phyloP scores from a whole-genome alignment of 306 rosid genomes.

The Prinsepia uniflora region DNA sequence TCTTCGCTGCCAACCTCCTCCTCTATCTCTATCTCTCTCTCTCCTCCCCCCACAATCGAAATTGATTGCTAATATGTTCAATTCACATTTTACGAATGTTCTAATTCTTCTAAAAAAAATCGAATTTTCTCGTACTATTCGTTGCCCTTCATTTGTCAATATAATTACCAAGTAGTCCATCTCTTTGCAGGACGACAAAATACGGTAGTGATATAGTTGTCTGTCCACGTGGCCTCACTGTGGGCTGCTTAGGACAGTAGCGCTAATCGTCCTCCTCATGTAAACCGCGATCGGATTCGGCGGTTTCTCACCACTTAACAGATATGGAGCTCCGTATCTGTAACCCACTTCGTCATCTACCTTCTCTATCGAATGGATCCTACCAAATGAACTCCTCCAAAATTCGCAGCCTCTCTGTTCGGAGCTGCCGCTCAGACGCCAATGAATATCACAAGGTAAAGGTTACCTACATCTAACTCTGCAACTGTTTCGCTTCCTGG shows the following conservation, averaged over 20 bases:
- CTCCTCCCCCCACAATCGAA: too few relatives aligned
- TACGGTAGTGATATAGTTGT: too few relatives aligned
- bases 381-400: constrained; percentile 8
- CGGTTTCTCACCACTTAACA: background rate
- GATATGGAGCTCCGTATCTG: constrained; percentile 55
- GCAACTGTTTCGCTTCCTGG: constrained; percentile 5
- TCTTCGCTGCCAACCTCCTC: too few relatives aligned
- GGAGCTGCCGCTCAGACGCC: constrained; percentile 31
- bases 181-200: background rate
- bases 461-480: background rate
- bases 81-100: too few relatives aligned
- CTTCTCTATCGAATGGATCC: constrained; percentile 29
- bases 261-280: background rate
- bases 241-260: background rate
- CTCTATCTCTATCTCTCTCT: too few relatives aligned
- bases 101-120: too few relatives aligned
- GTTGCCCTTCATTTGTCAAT: background rate
- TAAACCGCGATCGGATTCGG: background rate
- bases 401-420: constrained; percentile 34
- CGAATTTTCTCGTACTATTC: background rate
- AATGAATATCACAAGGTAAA: constrained; percentile 53
- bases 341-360: constrained; percentile 36
- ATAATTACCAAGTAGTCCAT: background rate
- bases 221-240: background rate
- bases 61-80: too few relatives aligned